Evolutionary conservation across 805 yeast species (phyloP).

Genomic region (Schizosaccharomyces cryophilus): DNA sequence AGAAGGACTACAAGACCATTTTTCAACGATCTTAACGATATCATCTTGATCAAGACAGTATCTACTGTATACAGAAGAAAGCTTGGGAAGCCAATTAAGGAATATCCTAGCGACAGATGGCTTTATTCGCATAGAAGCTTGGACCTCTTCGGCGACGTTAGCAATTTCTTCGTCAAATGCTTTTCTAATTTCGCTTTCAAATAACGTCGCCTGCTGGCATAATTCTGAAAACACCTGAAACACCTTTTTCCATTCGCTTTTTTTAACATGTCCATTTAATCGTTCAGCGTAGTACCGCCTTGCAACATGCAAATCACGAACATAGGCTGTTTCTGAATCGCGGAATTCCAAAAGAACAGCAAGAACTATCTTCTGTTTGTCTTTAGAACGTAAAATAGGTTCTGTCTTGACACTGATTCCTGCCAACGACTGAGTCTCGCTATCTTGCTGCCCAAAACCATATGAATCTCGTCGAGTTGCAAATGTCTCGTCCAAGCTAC

Average conservation of each 20-base stretch:
- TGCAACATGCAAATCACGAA: neutral
- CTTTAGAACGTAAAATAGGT: neutral
- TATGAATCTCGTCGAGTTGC: neutral
- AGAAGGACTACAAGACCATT: neutral
- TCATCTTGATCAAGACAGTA: neutral
- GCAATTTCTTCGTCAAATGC: neutral
- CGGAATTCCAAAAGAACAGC: neutral
- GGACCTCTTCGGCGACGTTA: neutral
- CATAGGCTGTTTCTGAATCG: neutral
- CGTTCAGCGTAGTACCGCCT: neutral
- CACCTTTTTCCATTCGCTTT: neutral
- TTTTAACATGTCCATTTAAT: neutral
- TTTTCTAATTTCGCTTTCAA: neutral
- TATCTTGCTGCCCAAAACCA: neutral
- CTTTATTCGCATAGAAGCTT: neutral
- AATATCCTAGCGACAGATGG: neutral
- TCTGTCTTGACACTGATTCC: neutral
- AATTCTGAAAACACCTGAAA: neutral
- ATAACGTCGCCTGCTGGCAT: neutral
- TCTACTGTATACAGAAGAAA: neutral
- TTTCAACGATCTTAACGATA: neutral
- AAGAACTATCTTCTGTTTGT: neutral
- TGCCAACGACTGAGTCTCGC: neutral
- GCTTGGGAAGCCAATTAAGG: neutral
- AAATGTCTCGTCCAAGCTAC: neutral